Base-by-base conservation (phyloP, 108 stramenopile genomes). In the Skeletonema menzelii region DNA sequence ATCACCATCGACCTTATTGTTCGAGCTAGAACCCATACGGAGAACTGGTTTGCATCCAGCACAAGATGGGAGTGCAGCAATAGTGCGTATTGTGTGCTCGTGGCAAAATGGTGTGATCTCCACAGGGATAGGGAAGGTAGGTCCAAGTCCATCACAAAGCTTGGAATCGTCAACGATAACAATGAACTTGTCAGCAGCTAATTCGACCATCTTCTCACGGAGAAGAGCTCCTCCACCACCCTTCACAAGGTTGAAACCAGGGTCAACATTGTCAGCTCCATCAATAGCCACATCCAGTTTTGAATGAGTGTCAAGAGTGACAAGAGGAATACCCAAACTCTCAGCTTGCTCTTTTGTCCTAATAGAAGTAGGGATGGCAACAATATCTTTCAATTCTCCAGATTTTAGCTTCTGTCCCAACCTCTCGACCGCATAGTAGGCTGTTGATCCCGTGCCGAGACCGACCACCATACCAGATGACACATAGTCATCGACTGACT, bases 251-350 rank as follows among this genome's bases (percentile, higher is more conserved):
- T 98, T 97, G 35, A 99, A 83, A 28, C 87, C 88, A 10, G 91
- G 94, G 82, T 99, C 98, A 22, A 98, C 98, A 74, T 97, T 95
- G 74, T 99, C 98, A 26, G 99, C 98, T 22, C 98, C 99, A 87
- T 99, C 99, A 75, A 98, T 98, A 40, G 98, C 97, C 42, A 99
- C 98, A 82, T 98, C 99, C 58, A 99, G 85, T 70, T 94, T 88
- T 22, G 97, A 95, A 68, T 96, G 95, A 8, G 92, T 92, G 66
- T 97, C 95, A 14, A 99, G 84, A 10, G 98, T 98, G 5, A 91
- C 95, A 24, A 99, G 88, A 19, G 98, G 96, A 73, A 99, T 97
- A 27, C 84, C 94, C 8, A 97, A 79, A 32, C 79, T 77, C 71
- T 93, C 92, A 24, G 98, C 91, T 76, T 99, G 98, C 65, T 97